Evolutionary conservation across 257 asterid species (phyloP), one percentile per base, ranked within the genome.

Genomic region (Solanum etuberosum): DNA sequence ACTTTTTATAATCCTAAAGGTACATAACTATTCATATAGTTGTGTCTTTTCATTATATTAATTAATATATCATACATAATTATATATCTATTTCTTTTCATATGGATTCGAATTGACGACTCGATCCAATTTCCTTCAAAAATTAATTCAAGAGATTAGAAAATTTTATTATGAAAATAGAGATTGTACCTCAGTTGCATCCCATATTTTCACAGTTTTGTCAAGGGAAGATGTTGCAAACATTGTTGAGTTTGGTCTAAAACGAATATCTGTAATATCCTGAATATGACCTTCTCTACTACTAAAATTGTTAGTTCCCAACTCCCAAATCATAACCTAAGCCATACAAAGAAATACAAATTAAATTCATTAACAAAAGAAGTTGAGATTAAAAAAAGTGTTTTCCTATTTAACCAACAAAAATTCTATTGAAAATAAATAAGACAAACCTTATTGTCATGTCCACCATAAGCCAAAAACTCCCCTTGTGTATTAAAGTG

Each of bases 161-260:
- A 13, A 0, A 0, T 46, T 46, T 54, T 54, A 6, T 20, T 20
- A 54, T 54, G n/a, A 34, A 11, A 83, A 77, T 77, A 40, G 37
- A 14, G 63, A 34, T 78, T 67, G 59, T 67, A 93, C 94, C 87
- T 88, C 87, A 86, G 23, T n/a, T 70, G 92, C 92, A 77, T 92
- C 90, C 91, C 91, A 91, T 89, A 94, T 85, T 82, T 67, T 90
- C 61, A 92, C 85, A 14, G 73, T 89, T 88, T 31, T 90, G 71
- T 92, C 95, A 57, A 88, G 71, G 4, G 92, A 92, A 54, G 94
- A 92, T 54, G 93, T 90, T 20, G 94, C 94, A 29, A 92, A 89
- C 21, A 85, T 29, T 25, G 57, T 27, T 85, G 94, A 90, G 88
- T 83, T 83, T 51, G 93, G 89, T 88, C 38, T 88, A 86, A 91